Percentiles rank a stretch among this genome's conserved stretches.
Conservation (phyloP, 768 basidiomycete genomes). For the Lentinula lateritia region DNA sequence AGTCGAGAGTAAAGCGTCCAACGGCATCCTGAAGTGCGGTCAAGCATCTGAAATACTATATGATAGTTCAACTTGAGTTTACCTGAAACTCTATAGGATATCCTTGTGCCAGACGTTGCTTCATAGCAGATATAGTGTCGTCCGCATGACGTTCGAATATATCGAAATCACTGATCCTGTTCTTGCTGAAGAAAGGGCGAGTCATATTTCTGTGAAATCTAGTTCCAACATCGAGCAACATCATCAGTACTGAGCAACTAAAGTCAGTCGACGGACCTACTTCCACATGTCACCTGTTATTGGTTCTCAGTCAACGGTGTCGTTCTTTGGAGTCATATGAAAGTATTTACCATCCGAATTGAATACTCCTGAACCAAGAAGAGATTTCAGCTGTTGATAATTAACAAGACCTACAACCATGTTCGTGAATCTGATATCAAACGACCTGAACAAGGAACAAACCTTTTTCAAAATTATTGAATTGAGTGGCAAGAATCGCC, state of each 20-base stretch:
- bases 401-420: constrained; percentile 11
- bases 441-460: neutral
- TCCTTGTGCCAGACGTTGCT: constrained; percentile 35
- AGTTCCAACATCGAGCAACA: too few relatives aligned
- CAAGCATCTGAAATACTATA: constrained; percentile 9
- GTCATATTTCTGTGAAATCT: constrained; percentile 34
- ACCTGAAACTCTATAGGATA: constrained; percentile 55
- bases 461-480: constrained; percentile 31
- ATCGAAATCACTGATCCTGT: constrained; percentile 29
- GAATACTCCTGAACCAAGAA: constrained; percentile 57
- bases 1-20: constrained; percentile 54
- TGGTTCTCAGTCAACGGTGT: neutral
- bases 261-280: constrained; percentile 18
- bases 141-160: constrained; percentile 46
- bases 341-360: constrained; percentile 18
- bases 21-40: constrained; percentile 35
- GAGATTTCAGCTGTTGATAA: constrained; percentile 13
- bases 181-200: constrained; percentile 37
- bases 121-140: constrained; percentile 37
- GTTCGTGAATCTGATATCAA: constrained; percentile 1
- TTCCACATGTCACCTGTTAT: constrained; percentile 52
- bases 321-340: neutral
- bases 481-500: constrained; percentile 33
- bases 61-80: too few relatives aligned
- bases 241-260: constrained; percentile 30